Conservation (phyloP, 1,284 basidiomycete species). For the Mycena sp. region DNA sequence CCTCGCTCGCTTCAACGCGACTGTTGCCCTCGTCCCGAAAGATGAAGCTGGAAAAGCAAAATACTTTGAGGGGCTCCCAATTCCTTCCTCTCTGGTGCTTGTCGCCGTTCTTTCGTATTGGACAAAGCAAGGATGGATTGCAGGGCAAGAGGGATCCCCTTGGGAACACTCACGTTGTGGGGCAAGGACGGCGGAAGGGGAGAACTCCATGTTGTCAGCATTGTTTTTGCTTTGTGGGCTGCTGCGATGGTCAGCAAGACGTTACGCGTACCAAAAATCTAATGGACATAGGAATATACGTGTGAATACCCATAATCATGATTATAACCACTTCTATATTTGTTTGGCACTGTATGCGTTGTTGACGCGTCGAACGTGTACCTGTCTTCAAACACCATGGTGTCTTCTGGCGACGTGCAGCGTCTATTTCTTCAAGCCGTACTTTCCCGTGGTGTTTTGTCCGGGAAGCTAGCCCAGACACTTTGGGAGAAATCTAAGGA, state of each 20-base stretch:
- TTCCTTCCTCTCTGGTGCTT: constrained; percentile 89
- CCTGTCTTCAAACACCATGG: constrained; percentile 29
- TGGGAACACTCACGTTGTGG: constrained; percentile 78
- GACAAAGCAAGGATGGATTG: constrained; percentile 86
- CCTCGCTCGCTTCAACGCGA: constrained; percentile 98
- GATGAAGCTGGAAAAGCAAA: constrained; percentile 87
- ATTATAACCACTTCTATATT: background rate
- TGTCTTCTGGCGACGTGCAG: constrained; percentile 66
- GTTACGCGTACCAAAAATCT: constrained; percentile 82
- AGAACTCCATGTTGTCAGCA: constrained; percentile 81
- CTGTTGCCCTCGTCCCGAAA: constrained; percentile 94
- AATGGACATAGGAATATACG: background rate
- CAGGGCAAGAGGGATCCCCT: constrained; percentile 80
- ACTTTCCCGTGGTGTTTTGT: constrained; percentile 69
- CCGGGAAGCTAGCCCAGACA: constrained; percentile 66
- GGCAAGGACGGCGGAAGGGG: constrained; percentile 76
- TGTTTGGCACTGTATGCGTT: constrained; percentile 2
- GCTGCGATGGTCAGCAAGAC: constrained; percentile 98
- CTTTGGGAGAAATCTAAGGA: constrained; percentile 75
- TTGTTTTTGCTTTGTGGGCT: constrained; percentile 85
- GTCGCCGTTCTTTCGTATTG: constrained; percentile 87
- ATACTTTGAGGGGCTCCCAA: constrained; percentile 98
- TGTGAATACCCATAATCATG: background rate
- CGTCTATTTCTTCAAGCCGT: constrained; percentile 81
- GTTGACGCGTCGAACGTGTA: constrained; percentile 12